phyloP scores from a whole-genome alignment of 257 asterid genomes.

The Anisodus acutangulus region DNA sequence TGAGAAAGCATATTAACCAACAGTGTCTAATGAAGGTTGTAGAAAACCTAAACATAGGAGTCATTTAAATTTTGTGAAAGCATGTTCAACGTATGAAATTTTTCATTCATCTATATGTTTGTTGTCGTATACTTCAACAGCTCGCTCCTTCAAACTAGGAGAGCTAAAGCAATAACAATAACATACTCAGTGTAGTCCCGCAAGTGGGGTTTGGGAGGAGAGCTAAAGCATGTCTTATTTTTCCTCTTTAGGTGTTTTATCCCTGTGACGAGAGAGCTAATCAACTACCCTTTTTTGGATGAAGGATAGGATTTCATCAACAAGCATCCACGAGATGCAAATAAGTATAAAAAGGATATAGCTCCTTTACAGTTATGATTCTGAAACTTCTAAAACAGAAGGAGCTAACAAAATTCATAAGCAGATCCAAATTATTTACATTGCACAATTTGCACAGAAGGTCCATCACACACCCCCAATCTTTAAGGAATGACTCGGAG shows the following conservation, averaged over 20 bases:
- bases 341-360: not conserved
- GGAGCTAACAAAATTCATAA: not conserved
- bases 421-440: slow-evolving; percentile 13
- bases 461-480: not conserved
- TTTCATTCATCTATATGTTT: not conserved
- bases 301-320: slow-evolving; percentile 8
- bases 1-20: not conserved
- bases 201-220: too few relatives aligned
- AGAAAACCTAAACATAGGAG: not conserved
- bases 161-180: not conserved
- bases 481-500: not conserved
- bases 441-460: slow-evolving; percentile 9
- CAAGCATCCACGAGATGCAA: slow-evolving; percentile 13
- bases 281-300: not conserved
- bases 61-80: not conserved
- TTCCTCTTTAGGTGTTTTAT: not conserved
- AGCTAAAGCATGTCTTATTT: not conserved
- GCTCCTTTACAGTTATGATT: slow-evolving; percentile 12
- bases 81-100: not conserved
- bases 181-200: too few relatives aligned
- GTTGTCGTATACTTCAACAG: slow-evolving; percentile 12
- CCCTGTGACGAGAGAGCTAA: not conserved
- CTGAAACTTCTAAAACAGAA: slow-evolving; percentile 1
- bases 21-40: too few relatives aligned
- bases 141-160: slow-evolving; percentile 22